Evolutionary conservation across 177 flowering plant species (phyloP).

Genomic region (Vitis hybrid): DNA sequence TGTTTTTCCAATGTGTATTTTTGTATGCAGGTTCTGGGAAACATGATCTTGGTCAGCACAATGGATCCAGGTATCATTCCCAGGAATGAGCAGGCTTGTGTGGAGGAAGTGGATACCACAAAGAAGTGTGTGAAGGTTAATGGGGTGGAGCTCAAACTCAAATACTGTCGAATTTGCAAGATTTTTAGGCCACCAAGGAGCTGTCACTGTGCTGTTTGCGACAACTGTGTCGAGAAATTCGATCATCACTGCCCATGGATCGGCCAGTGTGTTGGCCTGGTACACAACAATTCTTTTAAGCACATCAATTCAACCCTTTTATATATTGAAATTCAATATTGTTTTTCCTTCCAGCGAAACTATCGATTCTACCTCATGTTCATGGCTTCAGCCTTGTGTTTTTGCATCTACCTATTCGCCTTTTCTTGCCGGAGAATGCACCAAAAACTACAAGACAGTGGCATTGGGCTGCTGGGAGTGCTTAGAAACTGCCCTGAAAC

Average conservation of each 20-base stretch:
- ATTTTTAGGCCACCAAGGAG: slow-evolving; percentile 58
- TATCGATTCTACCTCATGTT: slow-evolving; percentile 42
- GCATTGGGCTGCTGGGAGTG: slow-evolving; percentile 28
- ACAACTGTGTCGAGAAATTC: slow-evolving; percentile 59
- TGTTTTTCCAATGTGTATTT: background rate
- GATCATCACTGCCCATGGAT: slow-evolving; percentile 70
- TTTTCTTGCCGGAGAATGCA: slow-evolving; percentile 41
- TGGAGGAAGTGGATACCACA: slow-evolving; percentile 22
- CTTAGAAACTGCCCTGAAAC: slow-evolving; percentile 42
- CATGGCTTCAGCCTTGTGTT: slow-evolving; percentile 26
- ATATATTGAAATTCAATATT: background rate
- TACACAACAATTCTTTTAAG: slow-evolving; percentile 3
- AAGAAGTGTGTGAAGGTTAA: slow-evolving; percentile 34
- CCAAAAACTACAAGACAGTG: slow-evolving; percentile 21
- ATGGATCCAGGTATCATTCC: slow-evolving; percentile 59
- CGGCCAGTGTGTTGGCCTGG: slow-evolving; percentile 57
- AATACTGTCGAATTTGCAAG: slow-evolving; percentile 47
- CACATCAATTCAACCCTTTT: too few species aligned
- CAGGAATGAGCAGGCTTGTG: slow-evolving; percentile 22
- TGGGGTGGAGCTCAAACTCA: slow-evolving; percentile 47
- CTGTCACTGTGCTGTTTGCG: slow-evolving; percentile 56
- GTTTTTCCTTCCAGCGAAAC: slow-evolving; percentile 35
- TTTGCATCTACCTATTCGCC: slow-evolving; percentile 33
- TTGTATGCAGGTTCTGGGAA: slow-evolving; percentile 39
- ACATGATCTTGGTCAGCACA: slow-evolving; percentile 39